Evolutionary conservation across 2,329 filamentous ascomycete genomes (phyloP), one percentile per base, ranked within the genome.

Genomic region (Xylariaceae sp.): DNA sequence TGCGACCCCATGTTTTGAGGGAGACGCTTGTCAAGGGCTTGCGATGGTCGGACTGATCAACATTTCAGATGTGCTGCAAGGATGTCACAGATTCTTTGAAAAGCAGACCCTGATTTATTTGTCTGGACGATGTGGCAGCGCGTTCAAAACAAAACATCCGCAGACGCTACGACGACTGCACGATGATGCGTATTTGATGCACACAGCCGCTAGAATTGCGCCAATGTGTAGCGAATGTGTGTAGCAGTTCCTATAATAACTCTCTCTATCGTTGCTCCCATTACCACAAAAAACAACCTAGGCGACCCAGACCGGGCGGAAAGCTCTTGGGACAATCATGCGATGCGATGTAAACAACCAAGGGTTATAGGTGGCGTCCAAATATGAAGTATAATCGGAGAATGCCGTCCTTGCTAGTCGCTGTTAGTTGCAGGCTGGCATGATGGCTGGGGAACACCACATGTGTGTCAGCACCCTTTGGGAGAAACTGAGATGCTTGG

Each of bases 11-110:
- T 54, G 56, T 47, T 56, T 47, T 37, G 26, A 44, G 9, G 14
- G 14, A 40, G 23, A 43, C 41, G 14, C 26, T 56, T 17, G 47
- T 40, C 53, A 46, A 52, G 39, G 40, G 52, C 46, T 44, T 39
- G 43, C 9, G 41, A 46, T 24, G 29, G 43, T 52, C 34, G 31
- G 51, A 33, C 33, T 53, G 37, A 44, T 50, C 39, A 39, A 56
- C 56, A 14, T 43, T 21, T 50, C 47, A 36, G 50, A 55, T 60
- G 46, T 56, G 53, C 44, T 49, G 41, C 59, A 50, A 60, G 58
- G 59, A 39, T 59, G 49, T 28, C 40, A 47, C 56, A 53, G 33
- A 29, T 39, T 40, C 16, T 45, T 6, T 31, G n/a, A 47, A 47
- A 16, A 17, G 37, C 31, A 44, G 33, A 43, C 16, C 41, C 26